A percentile compares a stretch with the other conserved stretches of the same genome.
These are phyloP conservation scores for Mortierella sp. DNA, from an alignment of 371 early-diverging fungal species.

Conservation along the genomic window DNA sequence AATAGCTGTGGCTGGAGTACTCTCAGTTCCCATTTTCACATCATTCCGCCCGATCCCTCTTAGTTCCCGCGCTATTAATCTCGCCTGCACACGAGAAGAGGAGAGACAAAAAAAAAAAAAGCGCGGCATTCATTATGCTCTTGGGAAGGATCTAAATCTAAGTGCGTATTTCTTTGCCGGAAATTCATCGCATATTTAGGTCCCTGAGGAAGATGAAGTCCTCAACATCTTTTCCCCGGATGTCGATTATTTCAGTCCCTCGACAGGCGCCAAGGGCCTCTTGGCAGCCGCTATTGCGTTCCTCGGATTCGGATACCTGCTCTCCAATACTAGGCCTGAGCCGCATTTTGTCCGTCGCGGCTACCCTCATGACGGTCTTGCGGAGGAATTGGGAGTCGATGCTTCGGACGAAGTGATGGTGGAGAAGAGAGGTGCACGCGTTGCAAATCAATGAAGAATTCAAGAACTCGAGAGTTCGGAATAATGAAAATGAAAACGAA, in stretches of 20 bases:
- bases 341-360: conserved; percentile 51
- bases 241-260: conserved; percentile 66
- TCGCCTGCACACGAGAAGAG: too few species aligned
- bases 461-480: too few species aligned
- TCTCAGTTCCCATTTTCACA: too few species aligned
- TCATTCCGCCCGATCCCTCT: too few species aligned
- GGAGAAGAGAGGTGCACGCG: conserved; percentile 51
- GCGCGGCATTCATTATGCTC: too few species aligned
- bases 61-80: too few species aligned
- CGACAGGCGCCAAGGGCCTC: conserved; percentile 65
- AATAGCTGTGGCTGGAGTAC: too few species aligned
- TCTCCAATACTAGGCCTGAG: conserved; percentile 61
- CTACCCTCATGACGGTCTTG: conserved; percentile 47
- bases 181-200: too few species aligned
- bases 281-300: conserved; percentile 55
- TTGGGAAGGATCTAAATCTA: too few species aligned
- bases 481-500: too few species aligned
- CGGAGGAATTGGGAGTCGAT: conserved; percentile 42
- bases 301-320: conserved; percentile 59
- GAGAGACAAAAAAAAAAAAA: too few species aligned
- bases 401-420: conserved; percentile 53
- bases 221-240: conserved; percentile 75
- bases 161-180: too few species aligned
- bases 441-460: conserved; percentile 2
- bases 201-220: conserved; percentile 73